These are phyloP conservation scores for Poa annua DNA, from an alignment of 176 grass and related monocot genomes.

Conservation along the genomic window DNA sequence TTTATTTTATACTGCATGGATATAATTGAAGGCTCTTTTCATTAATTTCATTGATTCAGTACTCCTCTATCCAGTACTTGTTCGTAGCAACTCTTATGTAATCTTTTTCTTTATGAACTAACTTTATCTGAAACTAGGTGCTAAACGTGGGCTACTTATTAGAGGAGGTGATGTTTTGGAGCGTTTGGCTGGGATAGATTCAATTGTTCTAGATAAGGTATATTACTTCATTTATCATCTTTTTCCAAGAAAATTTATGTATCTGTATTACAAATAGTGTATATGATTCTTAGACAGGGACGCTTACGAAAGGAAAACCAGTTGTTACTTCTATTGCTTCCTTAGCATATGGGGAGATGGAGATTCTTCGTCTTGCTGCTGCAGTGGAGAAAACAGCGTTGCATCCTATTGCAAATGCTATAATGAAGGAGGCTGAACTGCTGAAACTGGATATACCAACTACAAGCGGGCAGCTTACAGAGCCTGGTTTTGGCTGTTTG, in stretches of 20 bases:
- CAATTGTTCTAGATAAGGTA: conserved; percentile 91
- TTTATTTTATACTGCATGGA: not conserved
- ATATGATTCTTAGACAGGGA: conserved; percentile 65
- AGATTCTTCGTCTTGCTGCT: conserved; percentile 84
- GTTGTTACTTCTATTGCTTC: conserved; percentile 81
- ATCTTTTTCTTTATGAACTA: conserved; percentile 16
- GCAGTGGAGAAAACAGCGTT: conserved; percentile 93
- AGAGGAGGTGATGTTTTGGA: conserved; percentile 98
- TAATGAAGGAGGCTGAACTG: conserved; percentile 73
- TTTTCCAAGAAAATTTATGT: not conserved
- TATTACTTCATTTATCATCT: conserved; percentile 20
- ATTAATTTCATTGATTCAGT: not conserved
- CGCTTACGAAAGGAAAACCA: conserved; percentile 93
- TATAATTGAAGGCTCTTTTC: not conserved
- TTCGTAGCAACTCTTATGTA: not conserved
- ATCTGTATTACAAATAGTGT: conserved; percentile 7
- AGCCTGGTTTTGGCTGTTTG: conserved; percentile 92
- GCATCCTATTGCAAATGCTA: conserved; percentile 97
- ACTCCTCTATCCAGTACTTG: not conserved
- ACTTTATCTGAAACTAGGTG: conserved; percentile 61
- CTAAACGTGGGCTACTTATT: conserved; percentile 91
- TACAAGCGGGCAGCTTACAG: conserved; percentile 82
- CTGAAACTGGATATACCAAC: conserved; percentile 69
- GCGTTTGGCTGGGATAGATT: conserved; percentile 75
- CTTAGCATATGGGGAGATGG: conserved; percentile 61